Evolutionary conservation across 768 basidiomycete genomes (phyloP).

Genomic region (Mycena epipterygia): DNA sequence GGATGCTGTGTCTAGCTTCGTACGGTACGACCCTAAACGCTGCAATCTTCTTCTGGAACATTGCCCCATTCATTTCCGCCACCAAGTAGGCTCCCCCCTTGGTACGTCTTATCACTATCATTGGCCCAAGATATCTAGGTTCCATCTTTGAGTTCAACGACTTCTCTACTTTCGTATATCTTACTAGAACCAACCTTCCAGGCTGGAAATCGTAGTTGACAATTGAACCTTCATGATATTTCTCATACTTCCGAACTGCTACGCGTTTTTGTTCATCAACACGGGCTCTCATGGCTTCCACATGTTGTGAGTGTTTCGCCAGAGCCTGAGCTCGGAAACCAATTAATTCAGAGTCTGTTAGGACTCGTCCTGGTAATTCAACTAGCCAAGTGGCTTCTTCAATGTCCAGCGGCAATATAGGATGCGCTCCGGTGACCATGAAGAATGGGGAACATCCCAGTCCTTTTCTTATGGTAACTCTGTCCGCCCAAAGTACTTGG

Average conservation of each 20-base stretch:
- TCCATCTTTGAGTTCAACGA: no score
- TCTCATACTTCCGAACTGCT: background rate
- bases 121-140: no score
- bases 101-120: no score
- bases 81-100: no score
- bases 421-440: constrained; percentile 48
- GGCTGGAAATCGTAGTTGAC: no score
- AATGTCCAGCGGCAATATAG: constrained; percentile 44
- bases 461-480: constrained; percentile 40
- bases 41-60: no score
- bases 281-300: constrained; percentile 21
- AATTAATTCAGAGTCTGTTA: constrained; percentile 38
- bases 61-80: no score
- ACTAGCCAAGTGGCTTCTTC: constrained; percentile 46
- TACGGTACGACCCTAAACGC: no score
- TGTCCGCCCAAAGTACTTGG: constrained; percentile 51
- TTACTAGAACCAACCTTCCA: no score
- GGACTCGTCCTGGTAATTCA: background rate
- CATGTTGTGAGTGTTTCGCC: constrained; percentile 35
- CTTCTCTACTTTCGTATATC: no score
- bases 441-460: constrained; percentile 48
- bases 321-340: constrained; percentile 35
- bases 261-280: constrained; percentile 20
- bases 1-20: no score
- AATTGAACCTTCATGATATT: background rate